These are phyloP conservation scores for fission yeast (Schizosaccharomyces pombe) DNA, from an alignment of 805 yeast species.

Conservation along the genomic window DNA sequence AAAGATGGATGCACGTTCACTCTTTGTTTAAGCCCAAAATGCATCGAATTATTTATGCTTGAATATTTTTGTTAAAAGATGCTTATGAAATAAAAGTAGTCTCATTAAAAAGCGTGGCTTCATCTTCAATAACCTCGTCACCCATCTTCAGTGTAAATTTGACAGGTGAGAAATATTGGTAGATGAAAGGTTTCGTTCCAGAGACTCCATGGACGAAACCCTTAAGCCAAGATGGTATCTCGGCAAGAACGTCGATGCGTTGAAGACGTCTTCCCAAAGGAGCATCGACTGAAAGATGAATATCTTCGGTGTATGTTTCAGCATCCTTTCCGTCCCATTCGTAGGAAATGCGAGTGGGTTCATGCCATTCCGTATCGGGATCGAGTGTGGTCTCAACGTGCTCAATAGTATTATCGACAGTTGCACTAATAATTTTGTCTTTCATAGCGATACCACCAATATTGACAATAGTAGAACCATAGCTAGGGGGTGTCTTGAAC, in stretches of 20 bases:
- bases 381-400: slow-evolving; percentile 38
- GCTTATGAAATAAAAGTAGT: slow-evolving; percentile 45
- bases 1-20: too few species aligned
- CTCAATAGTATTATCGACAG: slow-evolving; percentile 38
- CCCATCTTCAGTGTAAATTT: slow-evolving; percentile 22
- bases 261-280: slow-evolving; percentile 41
- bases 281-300: slow-evolving; percentile 23
- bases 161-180: slow-evolving; percentile 59
- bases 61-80: not conserved
- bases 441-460: slow-evolving; percentile 51
- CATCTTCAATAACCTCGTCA: slow-evolving; percentile 22
- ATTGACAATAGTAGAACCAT: slow-evolving; percentile 59
- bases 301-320: slow-evolving; percentile 10
- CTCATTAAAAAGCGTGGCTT: slow-evolving; percentile 55
- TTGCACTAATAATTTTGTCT: slow-evolving; percentile 37
- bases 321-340: slow-evolving; percentile 26
- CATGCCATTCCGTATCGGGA: slow-evolving; percentile 72
- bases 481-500: slow-evolving; percentile 79
- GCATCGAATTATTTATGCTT: not conserved
- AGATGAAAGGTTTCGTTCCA: slow-evolving; percentile 90
- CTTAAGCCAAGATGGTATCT: slow-evolving; percentile 82
- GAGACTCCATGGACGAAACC: slow-evolving; percentile 82
- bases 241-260: slow-evolving; percentile 93
- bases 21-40: not conserved
- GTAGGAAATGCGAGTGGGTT: slow-evolving; percentile 47